Evolutionary conservation across 495 filamentous ascomycete genomes (phyloP).

Genomic region (Glonium stellatum): DNA sequence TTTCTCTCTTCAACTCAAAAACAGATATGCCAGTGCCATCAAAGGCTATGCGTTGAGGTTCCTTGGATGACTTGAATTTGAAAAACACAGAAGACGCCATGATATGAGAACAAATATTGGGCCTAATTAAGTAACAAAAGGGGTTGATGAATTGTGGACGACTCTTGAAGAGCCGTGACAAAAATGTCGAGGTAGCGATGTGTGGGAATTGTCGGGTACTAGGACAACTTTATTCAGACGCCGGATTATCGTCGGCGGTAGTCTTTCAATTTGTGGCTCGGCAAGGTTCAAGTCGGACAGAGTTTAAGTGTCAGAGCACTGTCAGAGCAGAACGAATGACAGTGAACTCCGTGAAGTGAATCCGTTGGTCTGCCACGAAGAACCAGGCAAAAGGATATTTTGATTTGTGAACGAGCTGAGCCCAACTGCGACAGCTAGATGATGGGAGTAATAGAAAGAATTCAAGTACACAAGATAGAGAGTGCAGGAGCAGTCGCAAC

Average conservation of each 20-base stretch:
- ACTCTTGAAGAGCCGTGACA: background rate
- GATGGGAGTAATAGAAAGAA: background rate
- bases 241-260: background rate
- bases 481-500: background rate
- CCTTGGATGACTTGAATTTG: constrained; percentile 99
- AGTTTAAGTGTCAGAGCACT: background rate
- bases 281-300: background rate
- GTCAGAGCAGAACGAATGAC: background rate
- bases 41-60: constrained; percentile 88
- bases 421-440: background rate
- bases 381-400: background rate
- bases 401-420: background rate
- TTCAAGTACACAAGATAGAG: background rate
- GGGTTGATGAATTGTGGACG: background rate
- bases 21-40: constrained; percentile 98
- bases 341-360: background rate
- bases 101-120: constrained; percentile 26
- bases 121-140: background rate
- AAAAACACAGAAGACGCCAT: constrained; percentile 99
- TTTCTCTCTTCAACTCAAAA: constrained; percentile 96
- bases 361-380: background rate
- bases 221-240: background rate
- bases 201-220: background rate
- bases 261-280: background rate
- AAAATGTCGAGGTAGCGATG: background rate